A percentile compares a stretch with the other conserved stretches of the same genome.
These are phyloP conservation scores for Tylopilus cervinicoccineus DNA, from an alignment of 768 basidiomycete species.

Conservation along the genomic window DNA sequence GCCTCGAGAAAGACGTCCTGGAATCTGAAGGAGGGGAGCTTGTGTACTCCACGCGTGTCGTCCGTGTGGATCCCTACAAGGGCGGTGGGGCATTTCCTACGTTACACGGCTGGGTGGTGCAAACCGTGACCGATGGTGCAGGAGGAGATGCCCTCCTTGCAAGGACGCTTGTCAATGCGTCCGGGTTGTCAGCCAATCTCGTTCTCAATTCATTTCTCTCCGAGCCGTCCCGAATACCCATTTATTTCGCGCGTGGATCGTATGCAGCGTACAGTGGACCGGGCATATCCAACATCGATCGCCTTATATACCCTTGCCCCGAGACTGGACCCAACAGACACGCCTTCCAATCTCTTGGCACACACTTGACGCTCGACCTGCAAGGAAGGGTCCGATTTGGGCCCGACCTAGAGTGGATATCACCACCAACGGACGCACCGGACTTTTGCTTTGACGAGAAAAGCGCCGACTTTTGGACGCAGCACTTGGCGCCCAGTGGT, in stretches of 20 bases:
- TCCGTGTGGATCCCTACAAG: conserved; percentile 71
- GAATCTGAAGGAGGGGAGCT: conserved; percentile 68
- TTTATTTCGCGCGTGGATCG: conserved; percentile 80
- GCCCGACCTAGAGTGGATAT: conserved; percentile 88
- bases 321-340: conserved; percentile 52
- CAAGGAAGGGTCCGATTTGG: conserved; percentile 86
- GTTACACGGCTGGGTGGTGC: conserved; percentile 81
- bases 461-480: conserved; percentile 73
- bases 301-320: conserved; percentile 92
- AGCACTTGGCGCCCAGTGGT: conserved; percentile 60
- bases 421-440: conserved; percentile 38
- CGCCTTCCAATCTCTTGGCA: conserved; percentile 82
- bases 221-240: conserved; percentile 52
- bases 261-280: conserved; percentile 87
- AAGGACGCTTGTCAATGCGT: conserved; percentile 75
- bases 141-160: conserved; percentile 66
- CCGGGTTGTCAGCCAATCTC: conserved; percentile 69
- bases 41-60: conserved; percentile 75
- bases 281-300: conserved; percentile 60
- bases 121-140: conserved; percentile 57
- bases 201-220: conserved; percentile 69
- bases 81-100: conserved; percentile 18
- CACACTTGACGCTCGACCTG: conserved; percentile 86
- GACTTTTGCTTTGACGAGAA: conserved; percentile 35
- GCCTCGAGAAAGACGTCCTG: conserved; percentile 75